Percentiles rank a stretch among this genome's conserved stretches.
These are phyloP conservation scores for Clarireedia homoeocarpa DNA, from an alignment of 2,329 filamentous ascomycete species.

Conservation along the genomic window DNA sequence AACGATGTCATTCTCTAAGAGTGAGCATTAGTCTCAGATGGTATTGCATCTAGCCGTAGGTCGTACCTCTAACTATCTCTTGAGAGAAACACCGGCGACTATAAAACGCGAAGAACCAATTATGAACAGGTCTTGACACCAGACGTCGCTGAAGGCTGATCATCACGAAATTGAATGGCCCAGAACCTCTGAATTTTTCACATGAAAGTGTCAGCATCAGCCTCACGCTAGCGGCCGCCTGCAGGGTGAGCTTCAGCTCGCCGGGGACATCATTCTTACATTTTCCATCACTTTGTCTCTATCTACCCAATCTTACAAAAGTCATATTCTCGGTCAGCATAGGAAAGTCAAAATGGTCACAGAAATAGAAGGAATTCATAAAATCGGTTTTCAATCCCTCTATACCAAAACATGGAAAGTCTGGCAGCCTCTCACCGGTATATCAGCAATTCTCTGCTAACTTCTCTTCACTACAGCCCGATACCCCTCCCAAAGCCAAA, in stretches of 20 bases:
- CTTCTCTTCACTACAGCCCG: slow-evolving; percentile 17
- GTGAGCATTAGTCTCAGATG: not conserved
- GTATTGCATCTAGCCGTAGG: not conserved
- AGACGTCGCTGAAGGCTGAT: not conserved
- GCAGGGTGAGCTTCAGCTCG: not conserved
- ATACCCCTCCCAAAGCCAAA: slow-evolving; percentile 47
- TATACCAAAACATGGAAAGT: slow-evolving; percentile 30
- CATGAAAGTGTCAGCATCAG: slow-evolving; percentile 6
- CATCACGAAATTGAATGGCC: not conserved
- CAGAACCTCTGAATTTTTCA: slow-evolving; percentile 5
- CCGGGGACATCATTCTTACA: not conserved
- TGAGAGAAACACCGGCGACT: not conserved
- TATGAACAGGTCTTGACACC: not conserved
- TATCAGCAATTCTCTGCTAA: not conserved
- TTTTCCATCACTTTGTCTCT: not conserved
- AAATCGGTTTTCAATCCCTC: slow-evolving; percentile 24
- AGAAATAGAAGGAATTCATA: slow-evolving; percentile 27
- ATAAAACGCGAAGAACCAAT: not conserved
- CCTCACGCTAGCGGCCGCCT: slow-evolving; percentile 8
- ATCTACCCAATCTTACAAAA: not conserved
- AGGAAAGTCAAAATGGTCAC: slow-evolving; percentile 20
- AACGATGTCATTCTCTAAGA: slow-evolving; percentile 22
- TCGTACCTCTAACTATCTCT: slow-evolving; percentile 1
- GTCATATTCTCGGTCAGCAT: no score
- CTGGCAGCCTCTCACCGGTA: not conserved